Evolutionary conservation across 306 rosid genomes (phyloP).

Genomic region (Casuarina glauca): DNA sequence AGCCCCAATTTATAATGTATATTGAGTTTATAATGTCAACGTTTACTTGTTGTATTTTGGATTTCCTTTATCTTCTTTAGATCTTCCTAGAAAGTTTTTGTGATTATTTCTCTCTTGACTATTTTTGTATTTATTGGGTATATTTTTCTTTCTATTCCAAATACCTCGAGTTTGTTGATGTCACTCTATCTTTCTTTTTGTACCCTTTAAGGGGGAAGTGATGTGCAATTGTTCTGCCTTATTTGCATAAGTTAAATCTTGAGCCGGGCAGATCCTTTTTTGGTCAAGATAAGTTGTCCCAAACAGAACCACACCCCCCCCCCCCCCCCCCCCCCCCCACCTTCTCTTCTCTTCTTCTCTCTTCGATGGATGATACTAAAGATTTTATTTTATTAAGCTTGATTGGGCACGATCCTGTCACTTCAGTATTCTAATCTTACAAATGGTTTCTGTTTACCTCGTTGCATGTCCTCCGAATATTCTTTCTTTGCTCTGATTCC

Average conservation of each 20-base stretch:
- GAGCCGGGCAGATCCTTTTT: not conserved
- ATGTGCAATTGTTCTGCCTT: not conserved
- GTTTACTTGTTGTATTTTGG: too few relatives aligned
- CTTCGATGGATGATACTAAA: not conserved
- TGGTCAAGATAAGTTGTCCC: not conserved
- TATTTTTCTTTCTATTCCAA: not conserved
- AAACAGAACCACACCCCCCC: too few relatives aligned
- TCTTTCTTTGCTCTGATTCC: conserved; percentile 9
- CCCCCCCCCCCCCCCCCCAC: too few relatives aligned
- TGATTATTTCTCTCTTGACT: too few relatives aligned
- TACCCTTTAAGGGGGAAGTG: not conserved
- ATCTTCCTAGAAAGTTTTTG: too few relatives aligned
- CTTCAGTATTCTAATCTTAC: not conserved
- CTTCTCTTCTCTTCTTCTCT: not conserved
- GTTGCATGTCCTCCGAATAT: conserved; percentile 1
- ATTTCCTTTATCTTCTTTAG: too few relatives aligned
- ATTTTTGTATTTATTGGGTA: too few relatives aligned
- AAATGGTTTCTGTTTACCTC: conserved; percentile 11
- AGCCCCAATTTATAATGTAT: too few relatives aligned
- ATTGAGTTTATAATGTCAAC: too few relatives aligned
- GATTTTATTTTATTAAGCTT: not conserved
- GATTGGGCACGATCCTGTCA: not conserved
- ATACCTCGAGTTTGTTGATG: not conserved
- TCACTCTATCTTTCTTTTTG: not conserved
- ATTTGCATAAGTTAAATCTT: not conserved